Evolutionary conservation across 805 yeast species (phyloP).

Genomic region (Kurtzmaniella cleridarum): DNA sequence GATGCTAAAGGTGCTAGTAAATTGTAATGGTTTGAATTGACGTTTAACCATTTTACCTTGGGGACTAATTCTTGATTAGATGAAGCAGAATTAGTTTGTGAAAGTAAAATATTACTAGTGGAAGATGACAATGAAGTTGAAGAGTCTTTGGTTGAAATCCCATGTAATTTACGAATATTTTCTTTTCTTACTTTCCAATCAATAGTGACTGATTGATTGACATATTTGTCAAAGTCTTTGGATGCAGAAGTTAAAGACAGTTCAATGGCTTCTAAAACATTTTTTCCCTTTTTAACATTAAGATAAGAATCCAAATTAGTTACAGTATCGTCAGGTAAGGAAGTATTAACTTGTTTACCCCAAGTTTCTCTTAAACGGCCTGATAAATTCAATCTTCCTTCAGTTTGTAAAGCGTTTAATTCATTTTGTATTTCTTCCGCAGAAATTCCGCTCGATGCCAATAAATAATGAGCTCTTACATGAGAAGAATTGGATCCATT

Average conservation of each 20-base stretch:
- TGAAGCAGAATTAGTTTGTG: background rate
- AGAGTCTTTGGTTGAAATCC: conserved; percentile 27
- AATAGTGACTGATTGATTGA: conserved; percentile 63
- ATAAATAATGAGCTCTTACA: conserved; percentile 78
- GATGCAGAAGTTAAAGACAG: conserved; percentile 70
- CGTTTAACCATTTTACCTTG: conserved; percentile 1
- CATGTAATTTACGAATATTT: conserved; percentile 68
- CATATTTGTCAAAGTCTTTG: conserved; percentile 73
- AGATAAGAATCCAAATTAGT: conserved; percentile 56
- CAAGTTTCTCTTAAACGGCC: conserved; percentile 1
- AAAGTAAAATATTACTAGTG: conserved; percentile 7
- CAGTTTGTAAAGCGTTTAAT: conserved; percentile 25
- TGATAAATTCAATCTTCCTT: conserved; percentile 10
- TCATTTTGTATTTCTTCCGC: conserved; percentile 76
- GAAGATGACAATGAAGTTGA: conserved; percentile 9
- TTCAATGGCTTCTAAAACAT: conserved; percentile 75
- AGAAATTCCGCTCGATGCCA: conserved; percentile 85
- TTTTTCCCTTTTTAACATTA: conserved; percentile 72
- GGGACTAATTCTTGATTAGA: background rate
- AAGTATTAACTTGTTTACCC: background rate
- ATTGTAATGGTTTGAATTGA: conserved; percentile 5
- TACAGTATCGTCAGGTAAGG: background rate
- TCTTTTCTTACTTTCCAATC: conserved; percentile 83
- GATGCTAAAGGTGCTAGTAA: conserved; percentile 1
- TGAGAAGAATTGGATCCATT: conserved; percentile 34